phyloP scores from a whole-genome alignment of 2,329 filamentous ascomycete genomes.

The Calonectria honghensis region DNA sequence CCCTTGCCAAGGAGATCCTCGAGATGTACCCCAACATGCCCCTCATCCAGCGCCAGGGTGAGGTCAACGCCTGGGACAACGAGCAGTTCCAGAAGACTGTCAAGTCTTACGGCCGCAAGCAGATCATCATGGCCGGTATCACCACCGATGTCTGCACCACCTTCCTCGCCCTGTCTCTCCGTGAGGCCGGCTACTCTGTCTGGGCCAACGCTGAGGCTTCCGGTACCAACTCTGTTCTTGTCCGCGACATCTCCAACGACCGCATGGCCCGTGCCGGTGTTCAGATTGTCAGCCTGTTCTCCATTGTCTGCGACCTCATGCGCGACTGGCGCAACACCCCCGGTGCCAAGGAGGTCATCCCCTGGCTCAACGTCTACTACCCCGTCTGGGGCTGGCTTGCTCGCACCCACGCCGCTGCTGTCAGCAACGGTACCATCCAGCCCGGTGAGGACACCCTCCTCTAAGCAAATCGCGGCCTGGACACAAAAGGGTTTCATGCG shows the following conservation, averaged over 20 bases:
- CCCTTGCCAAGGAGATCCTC: conserved; percentile 80
- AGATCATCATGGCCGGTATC: conserved; percentile 84
- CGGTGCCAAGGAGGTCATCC: conserved; percentile 74
- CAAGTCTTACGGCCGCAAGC: conserved; percentile 77
- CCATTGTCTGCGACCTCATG: conserved; percentile 81
- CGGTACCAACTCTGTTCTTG: conserved; percentile 77
- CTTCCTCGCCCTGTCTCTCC: conserved; percentile 83
- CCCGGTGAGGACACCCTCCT: conserved; percentile 70
- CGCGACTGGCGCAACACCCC: conserved; percentile 78
- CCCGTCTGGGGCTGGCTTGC: conserved; percentile 80
- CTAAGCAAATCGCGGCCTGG: conserved; percentile 17
- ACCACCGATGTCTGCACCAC: conserved; percentile 85
- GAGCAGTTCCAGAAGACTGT: conserved; percentile 80
- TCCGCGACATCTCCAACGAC: conserved; percentile 78
- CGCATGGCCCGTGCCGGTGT: conserved; percentile 81
- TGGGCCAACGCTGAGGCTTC: conserved; percentile 84
- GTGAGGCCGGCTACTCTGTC: conserved; percentile 82
- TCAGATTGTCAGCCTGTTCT: conserved; percentile 77
- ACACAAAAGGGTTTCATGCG: not conserved
- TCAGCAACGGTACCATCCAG: conserved; percentile 75
- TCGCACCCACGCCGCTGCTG: conserved; percentile 75
- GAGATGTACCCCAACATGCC: conserved; percentile 80
- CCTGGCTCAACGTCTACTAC: conserved; percentile 78
- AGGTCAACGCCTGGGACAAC: conserved; percentile 88
- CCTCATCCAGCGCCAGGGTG: conserved; percentile 80